A percentile compares a stretch with the other conserved stretches of the same genome.
Evolutionary conservation across 2,329 filamentous ascomycete genomes (phyloP).

Genomic region (Aspergillus uvarum): DNA sequence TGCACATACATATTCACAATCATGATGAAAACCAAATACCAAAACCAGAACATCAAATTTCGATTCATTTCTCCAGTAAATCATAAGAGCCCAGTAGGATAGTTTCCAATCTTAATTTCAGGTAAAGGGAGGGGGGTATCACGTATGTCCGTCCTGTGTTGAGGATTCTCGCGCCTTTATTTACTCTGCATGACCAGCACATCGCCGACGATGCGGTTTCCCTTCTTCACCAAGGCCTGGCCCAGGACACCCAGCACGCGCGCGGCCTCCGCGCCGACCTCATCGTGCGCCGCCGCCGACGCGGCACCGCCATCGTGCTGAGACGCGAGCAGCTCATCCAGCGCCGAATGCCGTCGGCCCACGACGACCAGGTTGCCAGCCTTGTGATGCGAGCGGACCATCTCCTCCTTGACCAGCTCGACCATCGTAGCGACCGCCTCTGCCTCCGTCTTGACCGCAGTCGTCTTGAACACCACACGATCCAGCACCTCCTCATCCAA

Average conservation of each 20-base stretch:
- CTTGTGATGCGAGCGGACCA: slow-evolving; percentile 62
- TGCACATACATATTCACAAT: background rate
- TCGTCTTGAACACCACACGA: slow-evolving; percentile 57
- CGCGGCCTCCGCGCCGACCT: slow-evolving; percentile 31
- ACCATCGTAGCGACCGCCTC: slow-evolving; percentile 46
- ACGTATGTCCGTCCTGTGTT: too few relatives aligned
- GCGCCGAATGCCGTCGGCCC: slow-evolving; percentile 49
- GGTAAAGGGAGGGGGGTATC: background rate
- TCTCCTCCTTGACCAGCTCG: slow-evolving; percentile 56
- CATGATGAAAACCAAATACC: background rate
- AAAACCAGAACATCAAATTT: too few relatives aligned
- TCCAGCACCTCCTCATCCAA: slow-evolving; percentile 51
- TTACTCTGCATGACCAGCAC: slow-evolving; percentile 63
- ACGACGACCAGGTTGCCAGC: slow-evolving; percentile 71
- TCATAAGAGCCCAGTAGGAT: background rate
- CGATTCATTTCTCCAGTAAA: too few relatives aligned
- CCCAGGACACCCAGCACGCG: slow-evolving; percentile 36
- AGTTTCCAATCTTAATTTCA: background rate
- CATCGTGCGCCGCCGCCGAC: slow-evolving; percentile 35
- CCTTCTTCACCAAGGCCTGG: slow-evolving; percentile 52
- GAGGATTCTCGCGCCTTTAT: background rate
- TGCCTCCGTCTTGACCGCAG: slow-evolving; percentile 40
- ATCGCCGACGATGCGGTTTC: slow-evolving; percentile 62
- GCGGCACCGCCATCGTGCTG: slow-evolving; percentile 4
- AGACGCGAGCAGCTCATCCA: slow-evolving; percentile 5